Percentiles rank a stretch among this genome's conserved stretches.
Conservation (phyloP, 441 rosid genomes). For the Iberis amara region DNA sequence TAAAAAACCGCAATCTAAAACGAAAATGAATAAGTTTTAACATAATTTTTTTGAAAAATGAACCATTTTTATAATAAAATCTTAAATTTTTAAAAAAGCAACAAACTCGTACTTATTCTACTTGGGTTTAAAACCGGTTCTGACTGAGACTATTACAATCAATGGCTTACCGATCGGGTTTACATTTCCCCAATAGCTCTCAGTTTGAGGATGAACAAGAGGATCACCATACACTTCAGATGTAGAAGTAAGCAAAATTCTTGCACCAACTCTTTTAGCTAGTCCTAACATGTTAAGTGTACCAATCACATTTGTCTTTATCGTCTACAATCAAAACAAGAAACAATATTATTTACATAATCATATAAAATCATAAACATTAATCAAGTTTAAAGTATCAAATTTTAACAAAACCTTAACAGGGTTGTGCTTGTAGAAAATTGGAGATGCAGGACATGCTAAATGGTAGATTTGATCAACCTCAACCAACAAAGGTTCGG, state of each 20-base stretch:
- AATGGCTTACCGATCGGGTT: conserved; percentile 78
- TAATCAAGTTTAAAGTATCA: neutral
- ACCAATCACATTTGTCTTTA: conserved; percentile 92
- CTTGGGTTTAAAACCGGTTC: too few relatives aligned
- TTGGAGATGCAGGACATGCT: conserved; percentile 97
- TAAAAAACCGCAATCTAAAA: too few relatives aligned
- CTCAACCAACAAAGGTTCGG: conserved; percentile 77
- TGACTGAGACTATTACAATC: neutral
- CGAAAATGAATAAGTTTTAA: too few relatives aligned
- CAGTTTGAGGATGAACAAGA: conserved; percentile 80
- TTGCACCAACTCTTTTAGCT: conserved; percentile 94
- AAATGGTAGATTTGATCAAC: conserved; percentile 95
- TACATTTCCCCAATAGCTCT: conserved; percentile 98
- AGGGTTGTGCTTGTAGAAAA: conserved; percentile 93
- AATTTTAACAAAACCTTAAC: conserved; percentile 66
- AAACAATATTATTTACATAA: neutral
- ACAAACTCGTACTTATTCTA: too few relatives aligned
- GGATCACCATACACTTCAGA: conserved; percentile 98
- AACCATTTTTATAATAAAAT: too few relatives aligned
- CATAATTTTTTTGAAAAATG: too few relatives aligned
- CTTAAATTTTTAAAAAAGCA: too few relatives aligned
- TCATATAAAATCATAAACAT: conserved; percentile 15
- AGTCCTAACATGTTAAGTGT: conserved; percentile 95
- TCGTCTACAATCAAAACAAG: conserved; percentile 46
- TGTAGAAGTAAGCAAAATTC: conserved; percentile 93